These are phyloP conservation scores for Talaromyces sp. DNA, from an alignment of 2,329 filamentous ascomycete genomes.

Conservation along the genomic window DNA sequence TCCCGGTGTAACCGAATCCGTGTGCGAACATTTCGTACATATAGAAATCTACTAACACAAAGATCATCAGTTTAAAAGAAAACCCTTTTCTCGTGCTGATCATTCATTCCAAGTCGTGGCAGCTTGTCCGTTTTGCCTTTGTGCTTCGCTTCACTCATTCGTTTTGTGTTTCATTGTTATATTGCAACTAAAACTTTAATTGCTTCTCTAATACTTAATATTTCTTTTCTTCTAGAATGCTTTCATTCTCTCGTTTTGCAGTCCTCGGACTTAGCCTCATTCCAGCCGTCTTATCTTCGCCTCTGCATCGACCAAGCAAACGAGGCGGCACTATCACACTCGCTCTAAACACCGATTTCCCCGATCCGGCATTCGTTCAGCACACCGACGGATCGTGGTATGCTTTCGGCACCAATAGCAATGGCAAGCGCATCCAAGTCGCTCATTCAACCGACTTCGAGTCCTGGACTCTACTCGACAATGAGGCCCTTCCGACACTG, in stretches of 20 bases:
- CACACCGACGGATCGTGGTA: slow-evolving; percentile 47
- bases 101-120: neutral
- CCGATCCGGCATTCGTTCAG: slow-evolving; percentile 44
- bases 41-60: neutral
- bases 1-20: neutral
- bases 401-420: slow-evolving; percentile 52
- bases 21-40: neutral
- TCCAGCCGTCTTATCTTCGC: neutral
- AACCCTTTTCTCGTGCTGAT: neutral
- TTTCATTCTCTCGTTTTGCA: neutral
- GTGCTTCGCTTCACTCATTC: neutral
- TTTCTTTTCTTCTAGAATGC: neutral
- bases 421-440: slow-evolving; percentile 49
- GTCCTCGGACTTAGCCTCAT: slow-evolving; percentile 4
- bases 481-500: slow-evolving; percentile 49
- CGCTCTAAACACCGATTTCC: slow-evolving; percentile 33
- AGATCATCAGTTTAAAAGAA: neutral
- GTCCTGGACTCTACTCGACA: slow-evolving; percentile 42
- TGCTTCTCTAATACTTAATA: neutral
- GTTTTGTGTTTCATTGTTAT: neutral
- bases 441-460: slow-evolving; percentile 46
- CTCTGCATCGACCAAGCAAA: neutral
- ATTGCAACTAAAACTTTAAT: neutral
- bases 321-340: slow-evolving; percentile 9
- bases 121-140: neutral